phyloP scores from a whole-genome alignment of 345 rosid species.

The Rhizophora apiculata region DNA sequence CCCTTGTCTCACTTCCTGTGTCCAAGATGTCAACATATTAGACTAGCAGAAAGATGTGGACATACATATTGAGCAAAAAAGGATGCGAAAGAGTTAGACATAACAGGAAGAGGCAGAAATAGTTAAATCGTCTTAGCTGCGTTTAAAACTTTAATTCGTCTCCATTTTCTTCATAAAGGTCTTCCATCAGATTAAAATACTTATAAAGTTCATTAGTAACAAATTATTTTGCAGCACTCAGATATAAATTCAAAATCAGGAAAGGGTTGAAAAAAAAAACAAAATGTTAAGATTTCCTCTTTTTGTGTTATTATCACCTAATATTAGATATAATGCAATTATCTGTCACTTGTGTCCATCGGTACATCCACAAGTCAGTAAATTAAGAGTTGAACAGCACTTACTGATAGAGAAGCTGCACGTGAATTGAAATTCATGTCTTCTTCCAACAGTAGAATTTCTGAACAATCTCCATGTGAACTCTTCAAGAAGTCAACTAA shows the following conservation, averaged over 20 bases:
- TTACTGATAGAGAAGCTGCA: constrained; percentile 75
- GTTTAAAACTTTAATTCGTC: too few relatives aligned
- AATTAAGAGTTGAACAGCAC: constrained; percentile 13
- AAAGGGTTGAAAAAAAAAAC: not conserved
- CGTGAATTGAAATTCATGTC: constrained; percentile 84
- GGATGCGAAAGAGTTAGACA: too few relatives aligned
- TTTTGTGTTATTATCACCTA: not conserved
- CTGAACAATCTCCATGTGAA: constrained; percentile 47
- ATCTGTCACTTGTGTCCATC: not conserved
- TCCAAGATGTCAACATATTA: constrained; percentile 1
- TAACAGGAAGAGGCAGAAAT: too few relatives aligned
- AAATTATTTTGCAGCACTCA: not conserved
- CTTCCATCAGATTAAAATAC: too few relatives aligned
- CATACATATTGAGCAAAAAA: not conserved
- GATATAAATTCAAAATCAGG: not conserved
- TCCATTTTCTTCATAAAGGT: too few relatives aligned
- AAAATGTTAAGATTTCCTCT: not conserved
- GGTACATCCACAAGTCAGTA: not conserved
- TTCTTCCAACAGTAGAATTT: constrained; percentile 66
- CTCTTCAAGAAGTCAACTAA: constrained; percentile 57
- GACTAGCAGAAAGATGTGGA: not conserved
- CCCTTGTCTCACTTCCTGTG: constrained; percentile 73
- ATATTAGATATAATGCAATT: not conserved
- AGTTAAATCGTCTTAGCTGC: too few relatives aligned
- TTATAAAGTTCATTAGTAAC: not conserved